These are phyloP conservation scores for Ceratocystis huliohia DNA, from an alignment of 2,329 filamentous ascomycete species.

Conservation along the genomic window DNA sequence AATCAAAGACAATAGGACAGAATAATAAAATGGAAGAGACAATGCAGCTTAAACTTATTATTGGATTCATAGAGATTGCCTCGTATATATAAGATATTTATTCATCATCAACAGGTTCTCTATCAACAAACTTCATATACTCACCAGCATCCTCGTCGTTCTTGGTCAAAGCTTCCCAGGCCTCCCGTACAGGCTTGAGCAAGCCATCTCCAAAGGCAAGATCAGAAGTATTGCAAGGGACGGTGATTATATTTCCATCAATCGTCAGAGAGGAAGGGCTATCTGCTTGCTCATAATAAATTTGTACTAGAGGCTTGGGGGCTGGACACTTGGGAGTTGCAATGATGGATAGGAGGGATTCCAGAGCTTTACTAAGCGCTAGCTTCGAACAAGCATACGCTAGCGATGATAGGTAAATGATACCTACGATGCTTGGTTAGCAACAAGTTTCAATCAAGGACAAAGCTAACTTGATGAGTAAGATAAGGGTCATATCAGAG, in stretches of 20 bases:
- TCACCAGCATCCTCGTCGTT: conserved; percentile 33
- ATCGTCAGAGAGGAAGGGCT: conserved; percentile 24
- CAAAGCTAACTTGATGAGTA: conserved; percentile 21
- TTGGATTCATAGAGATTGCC: not conserved
- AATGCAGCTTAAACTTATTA: not conserved
- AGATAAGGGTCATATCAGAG: conserved; percentile 51
- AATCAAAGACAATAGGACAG: not conserved
- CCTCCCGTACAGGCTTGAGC: conserved; percentile 52
- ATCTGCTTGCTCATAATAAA: conserved; percentile 44
- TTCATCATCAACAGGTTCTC: conserved; percentile 49
- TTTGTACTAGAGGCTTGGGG: conserved; percentile 35
- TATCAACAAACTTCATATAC: conserved; percentile 71
- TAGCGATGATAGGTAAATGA: conserved; percentile 33
- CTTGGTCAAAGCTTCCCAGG: conserved; percentile 55
- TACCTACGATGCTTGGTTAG: conserved; percentile 26
- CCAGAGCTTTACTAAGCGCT: conserved; percentile 32
- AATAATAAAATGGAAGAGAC: not conserved
- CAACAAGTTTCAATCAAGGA: conserved; percentile 22
- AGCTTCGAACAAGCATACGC: conserved; percentile 28
- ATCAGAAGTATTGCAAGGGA: conserved; percentile 48
- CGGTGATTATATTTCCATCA: conserved; percentile 38
- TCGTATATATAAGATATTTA: conserved; percentile 35
- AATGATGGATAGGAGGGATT: conserved; percentile 30
- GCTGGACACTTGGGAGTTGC: conserved; percentile 14
- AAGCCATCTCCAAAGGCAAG: conserved; percentile 62